Base-by-base conservation (phyloP, 306 rosid species). In the Cicer arietinum region DNA sequence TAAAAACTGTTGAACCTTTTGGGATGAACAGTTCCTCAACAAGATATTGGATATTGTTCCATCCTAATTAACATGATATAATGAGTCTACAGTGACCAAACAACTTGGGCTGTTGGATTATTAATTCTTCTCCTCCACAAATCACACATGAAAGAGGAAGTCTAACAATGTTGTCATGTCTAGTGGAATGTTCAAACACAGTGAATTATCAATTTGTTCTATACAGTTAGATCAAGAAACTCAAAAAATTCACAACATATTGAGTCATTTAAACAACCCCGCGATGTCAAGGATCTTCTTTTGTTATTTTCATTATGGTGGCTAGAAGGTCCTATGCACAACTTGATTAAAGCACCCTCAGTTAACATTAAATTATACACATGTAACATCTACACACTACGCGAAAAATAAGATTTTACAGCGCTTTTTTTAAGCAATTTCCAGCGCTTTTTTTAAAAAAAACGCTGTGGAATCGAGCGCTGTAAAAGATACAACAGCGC, bases 61-160 rank as follows among this genome's bases (percentile, higher is more conserved):
- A 70, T 39, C 40, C 18, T 39, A 41, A 14, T 14, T 14, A 14
- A 10, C 47, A 37, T 5, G 74, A 46, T 11, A 39, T 53, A 17
- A 39, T 17, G 54, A 35, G 5, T 50, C 18, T 42, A 16, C 9
- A 10, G 11, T 57, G 63, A 46, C 43, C 16, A 57, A 12, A 13
- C 20, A 40, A 17, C 76, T 46, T 16, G 30, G 37, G 18, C 16
- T 14, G 16, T 17, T 35, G 43, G 59, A 35, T 56, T 20, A 56
- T 68, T 16, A 35, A 50, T 48, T 18, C 46, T 52, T 75, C 17
- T 74, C 52, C 73, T 65, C 64, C 40, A 39, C 39, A 39, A 70
- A 69, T 74, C 11, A 1, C 17, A 37, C 58, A 37, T 71, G 35
- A 16, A 41, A 71, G 53, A 48, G 13, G 18, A 74, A 48, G 25